Evolutionary conservation across 169 alveolate genomes (phyloP).

Genomic region (Plasmodium reichenowi): DNA sequence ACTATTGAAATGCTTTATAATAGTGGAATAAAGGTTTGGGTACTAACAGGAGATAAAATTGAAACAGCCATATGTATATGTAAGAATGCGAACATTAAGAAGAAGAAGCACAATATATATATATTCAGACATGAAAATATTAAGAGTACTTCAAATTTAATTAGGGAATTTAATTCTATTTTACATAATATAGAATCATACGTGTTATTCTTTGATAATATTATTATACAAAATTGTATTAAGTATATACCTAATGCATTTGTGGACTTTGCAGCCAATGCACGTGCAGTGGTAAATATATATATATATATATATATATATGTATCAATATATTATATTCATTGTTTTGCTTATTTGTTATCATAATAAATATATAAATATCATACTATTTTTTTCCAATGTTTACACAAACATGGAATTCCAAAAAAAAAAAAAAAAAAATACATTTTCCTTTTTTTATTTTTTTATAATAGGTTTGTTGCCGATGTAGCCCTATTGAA

Average conservation of each 20-base stretch:
- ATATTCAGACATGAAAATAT: conserved; percentile 81
- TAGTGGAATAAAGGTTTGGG: conserved; percentile 98
- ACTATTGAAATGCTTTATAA: conserved; percentile 95
- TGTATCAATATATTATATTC: neutral
- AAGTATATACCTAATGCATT: conserved; percentile 69
- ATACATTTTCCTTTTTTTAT: neutral
- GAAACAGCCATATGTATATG: conserved; percentile 99
- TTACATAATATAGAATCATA: conserved; percentile 62
- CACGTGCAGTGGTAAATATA: conserved; percentile 72
- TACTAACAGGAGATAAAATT: conserved; percentile 99
- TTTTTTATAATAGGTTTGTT: conserved; percentile 91
- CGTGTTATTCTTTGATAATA: conserved; percentile 67
- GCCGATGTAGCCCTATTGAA: conserved; percentile 99
- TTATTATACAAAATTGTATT: conserved; percentile 69
- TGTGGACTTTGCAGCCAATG: conserved; percentile 71
- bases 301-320: neutral
- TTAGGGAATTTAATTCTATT: conserved; percentile 68
- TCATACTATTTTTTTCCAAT: neutral
- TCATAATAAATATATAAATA: neutral
- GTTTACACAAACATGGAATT: too few relatives aligned
- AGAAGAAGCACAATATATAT: conserved; percentile 81
- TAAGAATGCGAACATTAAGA: conserved; percentile 95
- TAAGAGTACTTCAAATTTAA: conserved; percentile 73
- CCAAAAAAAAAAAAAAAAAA: neutral
- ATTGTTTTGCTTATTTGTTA: neutral